Evolutionary conservation across 1,284 basidiomycete species (phyloP), one percentile per base, ranked within the genome.

Genomic region (Malassezia sympodialis): DNA sequence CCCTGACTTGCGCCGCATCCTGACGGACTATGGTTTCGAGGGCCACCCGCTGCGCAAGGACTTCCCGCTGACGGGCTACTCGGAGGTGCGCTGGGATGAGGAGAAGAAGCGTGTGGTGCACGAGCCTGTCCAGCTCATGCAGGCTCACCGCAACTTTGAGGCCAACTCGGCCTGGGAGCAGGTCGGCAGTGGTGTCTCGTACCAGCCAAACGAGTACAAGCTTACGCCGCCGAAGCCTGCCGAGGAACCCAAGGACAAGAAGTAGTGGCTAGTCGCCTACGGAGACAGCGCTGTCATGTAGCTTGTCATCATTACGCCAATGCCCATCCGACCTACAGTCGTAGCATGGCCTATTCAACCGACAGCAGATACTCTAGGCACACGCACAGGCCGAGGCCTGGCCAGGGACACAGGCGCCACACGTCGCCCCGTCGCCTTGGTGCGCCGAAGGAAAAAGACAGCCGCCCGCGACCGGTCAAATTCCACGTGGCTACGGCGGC

Each of bases 1-100:
- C 78, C 94, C 93, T 14, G 94, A 99, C 76, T 80, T 99, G 84
- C 58, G 93, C 62, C 85, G 94, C 57, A 93, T 99, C 76, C 80
- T 99, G 68, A 99, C 94, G 47, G 94, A 99, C 77, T 99, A 99
- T 76, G 93, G 88, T 85, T 98, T 98, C 75, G 94, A 98, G 77
- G 94, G 94, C 24, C 90, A 99, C 76, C 93, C 93, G 12, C 77
- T 99, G 57, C 83, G 94, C 64, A 99, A 99, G 76, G 93, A 98
- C 76, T 98, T 96, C 82, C 93, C 91, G 17, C 77, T 98, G 63
- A 94, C 90, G 4, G 93, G 93, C 31, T 98, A 98, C 79, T 88
- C 90, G 10, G 94, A 99, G 77, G 82, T 98, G 46, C 84, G 94
- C 53, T 99, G 96, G 75, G 91, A 96, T 73, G 94, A 98, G 79